A percentile compares a stretch with the other conserved stretches of the same genome.
These are phyloP conservation scores for Fusarium sp. DNA, from an alignment of 2,329 filamentous ascomycete species.

Conservation along the genomic window DNA sequence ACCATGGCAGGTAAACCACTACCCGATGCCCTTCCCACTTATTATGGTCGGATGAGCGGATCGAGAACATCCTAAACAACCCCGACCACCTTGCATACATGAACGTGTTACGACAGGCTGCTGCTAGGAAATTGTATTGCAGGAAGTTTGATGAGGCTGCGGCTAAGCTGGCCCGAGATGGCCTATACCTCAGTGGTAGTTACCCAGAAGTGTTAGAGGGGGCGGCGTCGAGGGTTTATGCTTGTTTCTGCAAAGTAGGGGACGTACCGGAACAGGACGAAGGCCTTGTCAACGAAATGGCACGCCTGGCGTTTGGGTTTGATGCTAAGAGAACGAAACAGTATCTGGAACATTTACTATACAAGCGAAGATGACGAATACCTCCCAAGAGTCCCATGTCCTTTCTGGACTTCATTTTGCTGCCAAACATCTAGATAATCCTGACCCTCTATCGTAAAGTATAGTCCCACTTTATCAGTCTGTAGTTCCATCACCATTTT, in stretches of 20 bases:
- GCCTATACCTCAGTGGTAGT: background rate
- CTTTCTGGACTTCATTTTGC: no score
- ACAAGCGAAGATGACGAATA: no score
- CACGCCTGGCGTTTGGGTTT: no score
- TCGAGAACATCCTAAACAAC: constrained; percentile 32
- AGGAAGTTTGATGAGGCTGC: constrained; percentile 31
- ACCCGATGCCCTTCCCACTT: constrained; percentile 50
- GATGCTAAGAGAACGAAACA: no score
- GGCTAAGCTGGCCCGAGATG: constrained; percentile 2
- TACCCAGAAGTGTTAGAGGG: constrained; percentile 35
- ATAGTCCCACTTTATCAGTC: no score
- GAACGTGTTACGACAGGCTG: constrained; percentile 30
- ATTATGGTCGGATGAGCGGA: constrained; percentile 22
- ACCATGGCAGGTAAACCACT: constrained; percentile 48
- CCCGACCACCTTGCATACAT: constrained; percentile 30
- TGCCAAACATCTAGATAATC: no score
- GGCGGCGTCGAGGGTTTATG: constrained; percentile 34
- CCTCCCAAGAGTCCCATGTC: no score
- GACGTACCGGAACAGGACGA: no score
- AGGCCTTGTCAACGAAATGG: no score
- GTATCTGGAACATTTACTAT: no score
- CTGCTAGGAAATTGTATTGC: constrained; percentile 28
- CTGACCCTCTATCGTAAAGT: no score
- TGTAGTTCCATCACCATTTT: no score
- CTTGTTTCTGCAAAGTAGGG: background rate